phyloP scores from a whole-genome alignment of 495 filamentous ascomycete genomes.

The Aspergillus ellipticus region DNA sequence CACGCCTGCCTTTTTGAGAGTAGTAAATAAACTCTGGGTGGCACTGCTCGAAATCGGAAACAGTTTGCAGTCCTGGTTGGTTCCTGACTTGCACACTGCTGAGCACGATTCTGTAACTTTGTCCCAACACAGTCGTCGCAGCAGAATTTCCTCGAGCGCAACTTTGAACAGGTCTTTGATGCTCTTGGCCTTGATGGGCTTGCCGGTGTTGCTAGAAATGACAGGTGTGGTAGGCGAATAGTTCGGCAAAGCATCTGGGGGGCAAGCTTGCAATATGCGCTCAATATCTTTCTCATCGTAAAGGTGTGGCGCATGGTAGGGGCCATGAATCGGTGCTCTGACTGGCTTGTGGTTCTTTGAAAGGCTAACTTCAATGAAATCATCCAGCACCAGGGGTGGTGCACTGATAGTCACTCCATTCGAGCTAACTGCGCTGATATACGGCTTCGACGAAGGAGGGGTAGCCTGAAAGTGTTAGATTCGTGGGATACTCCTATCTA shows the following conservation, averaged over 20 bases:
- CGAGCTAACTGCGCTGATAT: slow-evolving; percentile 68
- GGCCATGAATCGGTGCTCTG: slow-evolving; percentile 69
- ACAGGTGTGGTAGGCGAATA: slow-evolving; percentile 6
- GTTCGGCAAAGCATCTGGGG: slow-evolving; percentile 20
- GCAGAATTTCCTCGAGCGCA: slow-evolving; percentile 16
- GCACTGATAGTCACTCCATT: slow-evolving; percentile 74
- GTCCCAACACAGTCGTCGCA: slow-evolving; percentile 17
- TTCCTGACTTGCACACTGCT: slow-evolving; percentile 6
- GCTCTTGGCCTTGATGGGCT: slow-evolving; percentile 1
- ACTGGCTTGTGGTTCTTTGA: slow-evolving; percentile 54
- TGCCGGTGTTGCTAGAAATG: slow-evolving; percentile 14
- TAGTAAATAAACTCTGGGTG: slow-evolving; percentile 13
- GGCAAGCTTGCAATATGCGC: slow-evolving; percentile 49
- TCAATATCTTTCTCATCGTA: slow-evolving; percentile 58
- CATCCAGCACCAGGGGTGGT: slow-evolving; percentile 60
- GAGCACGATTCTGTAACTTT: slow-evolving; percentile 16
- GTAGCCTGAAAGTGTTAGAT: slow-evolving; percentile 47
- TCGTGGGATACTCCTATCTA: slow-evolving; percentile 36
- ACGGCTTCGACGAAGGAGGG: slow-evolving; percentile 58
- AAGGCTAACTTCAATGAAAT: slow-evolving; percentile 51
- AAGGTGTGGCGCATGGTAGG: slow-evolving; percentile 77
- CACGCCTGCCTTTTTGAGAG: slow-evolving; percentile 9
- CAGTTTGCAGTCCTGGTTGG: slow-evolving; percentile 3
- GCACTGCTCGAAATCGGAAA: slow-evolving; percentile 13
- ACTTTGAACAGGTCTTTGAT: slow-evolving; percentile 11